These are phyloP conservation scores for Cryphonectria nitschkei DNA, from an alignment of 2,329 filamentous ascomycete genomes.

Conservation along the genomic window DNA sequence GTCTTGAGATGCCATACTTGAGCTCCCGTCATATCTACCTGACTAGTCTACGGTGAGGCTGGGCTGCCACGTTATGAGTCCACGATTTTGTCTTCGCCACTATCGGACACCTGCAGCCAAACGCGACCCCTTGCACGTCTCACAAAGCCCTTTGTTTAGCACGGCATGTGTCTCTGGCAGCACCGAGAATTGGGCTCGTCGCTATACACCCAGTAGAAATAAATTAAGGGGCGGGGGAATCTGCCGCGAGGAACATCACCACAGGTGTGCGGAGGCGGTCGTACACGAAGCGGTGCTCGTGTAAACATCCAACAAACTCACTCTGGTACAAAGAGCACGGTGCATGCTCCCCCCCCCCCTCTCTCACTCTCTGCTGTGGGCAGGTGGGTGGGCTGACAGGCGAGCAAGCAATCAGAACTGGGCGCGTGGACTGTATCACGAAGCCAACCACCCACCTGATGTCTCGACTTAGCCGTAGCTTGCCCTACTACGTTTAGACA, in stretches of 20 bases:
- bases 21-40: slow-evolving; percentile 6
- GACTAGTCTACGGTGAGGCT: slow-evolving; percentile 14
- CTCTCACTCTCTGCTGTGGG: not conserved
- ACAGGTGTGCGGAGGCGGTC: not conserved
- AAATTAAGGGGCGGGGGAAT: not conserved
- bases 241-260: not conserved
- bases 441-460: not conserved
- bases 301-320: not conserved
- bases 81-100: slow-evolving; percentile 25
- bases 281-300: slow-evolving; percentile 1
- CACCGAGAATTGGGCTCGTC: not conserved
- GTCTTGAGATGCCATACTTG: slow-evolving; percentile 14
- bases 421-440: not conserved
- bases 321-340: not conserved
- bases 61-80: slow-evolving; percentile 22
- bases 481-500: not conserved
- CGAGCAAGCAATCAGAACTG: not conserved
- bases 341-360: not conserved
- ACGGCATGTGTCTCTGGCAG: slow-evolving; percentile 10
- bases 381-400: too few relatives aligned
- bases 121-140: slow-evolving; percentile 23
- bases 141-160: slow-evolving; percentile 15
- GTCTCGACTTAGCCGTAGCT: not conserved
- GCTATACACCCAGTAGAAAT: not conserved
- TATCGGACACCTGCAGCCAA: slow-evolving; percentile 19